These are phyloP conservation scores for Ananas comosus DNA, from an alignment of 176 grass and related monocot genomes.

Conservation along the genomic window DNA sequence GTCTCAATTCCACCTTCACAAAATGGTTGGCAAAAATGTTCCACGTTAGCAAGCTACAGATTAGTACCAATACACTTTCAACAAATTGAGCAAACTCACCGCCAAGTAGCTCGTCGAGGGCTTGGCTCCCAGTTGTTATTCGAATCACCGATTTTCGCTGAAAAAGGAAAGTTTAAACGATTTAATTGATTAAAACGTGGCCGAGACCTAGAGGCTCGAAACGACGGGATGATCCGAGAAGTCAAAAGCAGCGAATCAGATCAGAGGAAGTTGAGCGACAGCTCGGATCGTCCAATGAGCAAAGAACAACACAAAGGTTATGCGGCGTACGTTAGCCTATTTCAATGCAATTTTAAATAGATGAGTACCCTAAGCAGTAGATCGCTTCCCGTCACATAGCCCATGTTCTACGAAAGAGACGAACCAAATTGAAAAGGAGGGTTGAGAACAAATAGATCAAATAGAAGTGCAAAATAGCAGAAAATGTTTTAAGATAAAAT, in stretches of 20 bases:
- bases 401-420: conserved; percentile 38
- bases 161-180: background rate
- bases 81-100: conserved; percentile 34
- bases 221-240: background rate
- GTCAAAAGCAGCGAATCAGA: background rate
- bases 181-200: no score
- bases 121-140: conserved; percentile 84
- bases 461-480: conserved; percentile 4
- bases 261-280: background rate
- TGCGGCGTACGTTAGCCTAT: background rate
- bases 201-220: background rate
- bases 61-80: no score
- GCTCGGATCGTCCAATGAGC: background rate
- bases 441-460: conserved; percentile 16
- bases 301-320: background rate
- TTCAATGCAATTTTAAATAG: conserved; percentile 4
- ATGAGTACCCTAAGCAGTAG: conserved; percentile 60
- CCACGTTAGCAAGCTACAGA: conserved; percentile 7
- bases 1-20: conserved; percentile 87
- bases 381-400: conserved; percentile 73
- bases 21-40: conserved; percentile 6
- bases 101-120: conserved; percentile 74
- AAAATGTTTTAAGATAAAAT: conserved; percentile 3
- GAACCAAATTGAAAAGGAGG: background rate
- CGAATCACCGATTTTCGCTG: conserved; percentile 70